Base-by-base conservation (phyloP, 306 rosid species). In the Begonia loranthoides region DNA sequence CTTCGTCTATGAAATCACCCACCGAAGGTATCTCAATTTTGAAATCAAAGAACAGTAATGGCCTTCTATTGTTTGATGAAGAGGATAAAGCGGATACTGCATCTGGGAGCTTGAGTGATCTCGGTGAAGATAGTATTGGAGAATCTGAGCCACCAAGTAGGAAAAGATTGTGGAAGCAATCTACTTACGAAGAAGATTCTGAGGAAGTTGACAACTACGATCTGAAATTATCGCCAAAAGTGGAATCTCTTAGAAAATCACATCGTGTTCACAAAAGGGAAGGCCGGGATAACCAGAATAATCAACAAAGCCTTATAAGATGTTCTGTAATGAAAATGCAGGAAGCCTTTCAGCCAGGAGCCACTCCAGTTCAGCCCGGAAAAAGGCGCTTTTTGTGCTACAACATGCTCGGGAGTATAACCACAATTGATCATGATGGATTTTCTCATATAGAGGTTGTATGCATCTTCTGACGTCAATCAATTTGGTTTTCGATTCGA, bases 1-100 rank as follows among this genome's bases (percentile, higher is more conserved):
- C 99, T 63, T 78, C 88, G 21, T 82, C 95, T 38, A 83, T 90
- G 94, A 90, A 82, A 71, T 76, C 96, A 47, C 95, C 99, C 22
- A 76, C 80, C 7, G 99, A 80, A 77, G 99, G 76, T 67, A 57
- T 90, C 54, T 95, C 95, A 13, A 63, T 51, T 61, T 17, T 54
- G 60, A 70, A 74, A 40, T 56, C 66, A 10, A 90, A 68, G 67
- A 79, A 73, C 34, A 69, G 73, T 52, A 80, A 80, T 51, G 99
- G 99, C 57, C 64, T 90, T 47, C 90, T 84, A 40, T 70, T 82
- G 38, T 82, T 80, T 71, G 86, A 86, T 3, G 95, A 82, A 65
- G 95, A 80, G 49, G 86, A 86, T n/a, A 65, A 54, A 62, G 88
- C 78, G 50, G 67, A 50, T 58, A 74, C 80, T 67, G 70, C 58